Percentiles rank a stretch among this genome's conserved stretches.
Evolutionary conservation across 768 basidiomycete genomes (phyloP).

Genomic region (Erythrobasidium yunnanense): DNA sequence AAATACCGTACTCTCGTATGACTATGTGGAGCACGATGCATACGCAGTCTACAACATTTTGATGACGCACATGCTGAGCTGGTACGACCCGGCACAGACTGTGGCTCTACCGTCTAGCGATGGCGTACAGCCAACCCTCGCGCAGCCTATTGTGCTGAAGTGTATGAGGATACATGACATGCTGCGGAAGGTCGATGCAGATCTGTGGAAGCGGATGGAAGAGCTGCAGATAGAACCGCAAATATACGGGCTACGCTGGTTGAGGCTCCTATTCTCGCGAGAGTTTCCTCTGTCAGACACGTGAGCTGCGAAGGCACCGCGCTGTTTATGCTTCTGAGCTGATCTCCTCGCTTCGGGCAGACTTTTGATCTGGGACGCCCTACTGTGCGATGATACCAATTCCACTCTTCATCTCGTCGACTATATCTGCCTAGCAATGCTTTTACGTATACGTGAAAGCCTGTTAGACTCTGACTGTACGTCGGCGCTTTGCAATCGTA

Average conservation of each 20-base stretch:
- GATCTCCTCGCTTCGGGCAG: neutral
- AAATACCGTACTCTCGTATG: constrained; percentile 37
- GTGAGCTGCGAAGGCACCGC: neutral
- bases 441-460: constrained; percentile 76
- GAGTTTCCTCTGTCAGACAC: constrained; percentile 73
- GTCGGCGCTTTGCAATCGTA: constrained; percentile 19
- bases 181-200: constrained; percentile 66
- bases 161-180: constrained; percentile 69
- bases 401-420: constrained; percentile 61
- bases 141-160: constrained; percentile 66
- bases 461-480: constrained; percentile 21
- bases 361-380: constrained; percentile 86
- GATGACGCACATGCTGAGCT: constrained; percentile 67
- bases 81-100: constrained; percentile 49
- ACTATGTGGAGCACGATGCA: constrained; percentile 55
- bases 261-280: constrained; percentile 81
- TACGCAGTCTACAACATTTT: constrained; percentile 69
- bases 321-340: neutral
- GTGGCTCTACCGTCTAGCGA: neutral
- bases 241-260: constrained; percentile 96
- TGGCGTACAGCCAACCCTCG: neutral
- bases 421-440: constrained; percentile 88
- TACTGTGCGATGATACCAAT: constrained; percentile 68
- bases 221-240: constrained; percentile 82
- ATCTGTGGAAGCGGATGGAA: constrained; percentile 63